These are phyloP conservation scores for Curvularia sp. DNA, from an alignment of 2,329 filamentous ascomycete genomes.

Conservation along the genomic window DNA sequence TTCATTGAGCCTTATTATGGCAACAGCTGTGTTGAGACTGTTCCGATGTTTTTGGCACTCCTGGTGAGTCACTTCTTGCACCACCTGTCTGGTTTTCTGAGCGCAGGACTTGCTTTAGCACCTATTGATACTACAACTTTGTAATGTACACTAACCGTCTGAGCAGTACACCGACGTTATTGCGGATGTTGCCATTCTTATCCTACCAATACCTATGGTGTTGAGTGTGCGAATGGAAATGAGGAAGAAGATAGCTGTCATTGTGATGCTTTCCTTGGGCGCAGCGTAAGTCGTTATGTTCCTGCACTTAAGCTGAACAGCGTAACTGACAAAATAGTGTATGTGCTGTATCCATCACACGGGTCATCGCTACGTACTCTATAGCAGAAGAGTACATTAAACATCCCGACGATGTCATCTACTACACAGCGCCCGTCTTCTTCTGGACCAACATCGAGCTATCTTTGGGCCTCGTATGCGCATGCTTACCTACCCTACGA, in stretches of 20 bases:
- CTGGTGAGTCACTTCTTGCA: conserved; percentile 18
- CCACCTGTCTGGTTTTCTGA: not conserved
- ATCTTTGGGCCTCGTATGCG: conserved; percentile 33
- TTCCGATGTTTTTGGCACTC: conserved; percentile 33
- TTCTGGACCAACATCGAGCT: conserved; percentile 44
- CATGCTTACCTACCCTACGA: conserved; percentile 35
- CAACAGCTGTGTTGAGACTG: conserved; percentile 33
- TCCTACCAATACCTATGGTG: conserved; percentile 37
- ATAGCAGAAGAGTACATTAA: conserved; percentile 30
- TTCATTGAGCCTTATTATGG: conserved; percentile 38
- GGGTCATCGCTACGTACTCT: conserved; percentile 28
- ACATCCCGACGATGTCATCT: conserved; percentile 31
- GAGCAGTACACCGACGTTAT: conserved; percentile 29
- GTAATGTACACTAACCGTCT: conserved; percentile 3
- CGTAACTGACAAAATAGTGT: conserved; percentile 23
- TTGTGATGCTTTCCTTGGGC: conserved; percentile 32
- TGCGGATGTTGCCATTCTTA: conserved; percentile 31
- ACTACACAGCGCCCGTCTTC: conserved; percentile 37
- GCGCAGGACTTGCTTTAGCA: not conserved
- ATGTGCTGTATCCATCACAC: conserved; percentile 32
- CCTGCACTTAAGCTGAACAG: not conserved
- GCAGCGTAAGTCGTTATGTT: conserved; percentile 22
- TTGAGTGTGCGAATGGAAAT: conserved; percentile 27
- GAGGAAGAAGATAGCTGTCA: conserved; percentile 31
- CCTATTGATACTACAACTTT: not conserved